phyloP scores from a whole-genome alignment of 139 green algal species.

The Micractinium sp. region DNA sequence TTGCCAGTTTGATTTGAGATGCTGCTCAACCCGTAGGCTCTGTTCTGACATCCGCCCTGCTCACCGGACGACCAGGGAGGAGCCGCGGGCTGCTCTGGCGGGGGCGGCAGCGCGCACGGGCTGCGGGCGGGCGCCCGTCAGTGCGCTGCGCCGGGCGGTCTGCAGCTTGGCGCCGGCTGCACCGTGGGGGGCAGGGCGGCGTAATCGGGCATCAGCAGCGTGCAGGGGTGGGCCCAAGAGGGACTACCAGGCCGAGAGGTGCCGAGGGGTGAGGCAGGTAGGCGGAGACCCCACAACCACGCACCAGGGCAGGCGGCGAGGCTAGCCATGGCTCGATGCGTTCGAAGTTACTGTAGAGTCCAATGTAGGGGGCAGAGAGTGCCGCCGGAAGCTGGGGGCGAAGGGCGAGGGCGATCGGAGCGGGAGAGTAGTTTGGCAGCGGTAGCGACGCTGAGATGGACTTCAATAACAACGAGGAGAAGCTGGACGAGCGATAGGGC shows the following conservation, averaged over 20 bases:
- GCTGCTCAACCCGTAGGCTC: too few relatives aligned
- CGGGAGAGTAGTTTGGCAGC: too few relatives aligned
- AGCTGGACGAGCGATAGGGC: too few relatives aligned
- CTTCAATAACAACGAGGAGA: too few relatives aligned
- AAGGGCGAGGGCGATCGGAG: background rate
- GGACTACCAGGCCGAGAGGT: too few relatives aligned
- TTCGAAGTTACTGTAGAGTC: background rate
- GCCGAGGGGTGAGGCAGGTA: background rate
- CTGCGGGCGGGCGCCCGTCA: background rate
- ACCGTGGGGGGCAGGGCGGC: background rate
- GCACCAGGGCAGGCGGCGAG: background rate
- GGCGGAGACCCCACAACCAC: background rate
- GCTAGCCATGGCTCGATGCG: background rate
- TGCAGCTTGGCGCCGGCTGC: slow-evolving; percentile 27
- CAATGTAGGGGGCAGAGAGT: background rate
- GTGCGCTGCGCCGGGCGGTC: background rate
- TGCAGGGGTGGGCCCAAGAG: too few relatives aligned
- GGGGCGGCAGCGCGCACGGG: background rate
- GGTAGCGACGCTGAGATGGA: too few relatives aligned
- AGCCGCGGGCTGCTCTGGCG: slow-evolving; percentile 9
- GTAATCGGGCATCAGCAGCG: too few relatives aligned
- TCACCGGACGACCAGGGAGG: slow-evolving; percentile 35
- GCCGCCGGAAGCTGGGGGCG: background rate
- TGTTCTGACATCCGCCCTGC: background rate
- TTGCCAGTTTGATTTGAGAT: too few relatives aligned